Percentiles rank a stretch among this genome's conserved stretches.
Conservation (phyloP, 1,284 basidiomycete genomes). For the Fereydounia khargensis region DNA sequence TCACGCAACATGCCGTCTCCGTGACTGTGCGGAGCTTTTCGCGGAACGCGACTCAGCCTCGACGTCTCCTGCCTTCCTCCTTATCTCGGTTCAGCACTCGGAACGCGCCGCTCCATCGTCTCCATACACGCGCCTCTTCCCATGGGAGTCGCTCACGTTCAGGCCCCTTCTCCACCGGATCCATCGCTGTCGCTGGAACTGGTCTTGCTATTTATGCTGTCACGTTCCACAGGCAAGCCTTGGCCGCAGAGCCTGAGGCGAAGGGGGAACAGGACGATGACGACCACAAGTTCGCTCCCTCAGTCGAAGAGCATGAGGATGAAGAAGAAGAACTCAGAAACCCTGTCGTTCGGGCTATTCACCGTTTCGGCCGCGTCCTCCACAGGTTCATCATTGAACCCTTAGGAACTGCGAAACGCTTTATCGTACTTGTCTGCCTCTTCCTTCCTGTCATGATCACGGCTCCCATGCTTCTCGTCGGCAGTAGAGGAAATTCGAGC, state of each 20-base stretch:
- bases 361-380: conserved; percentile 22
- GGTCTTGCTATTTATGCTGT: neutral
- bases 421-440: conserved; percentile 76
- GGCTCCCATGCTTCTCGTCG: conserved; percentile 81
- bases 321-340: conserved; percentile 11
- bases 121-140: neutral
- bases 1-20: no score
- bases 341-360: conserved; percentile 12
- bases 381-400: conserved; percentile 73
- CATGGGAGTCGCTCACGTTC: neutral
- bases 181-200: neutral
- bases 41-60: no score
- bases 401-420: conserved; percentile 76
- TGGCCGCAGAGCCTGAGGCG: neutral
- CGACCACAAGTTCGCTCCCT: conserved; percentile 10
- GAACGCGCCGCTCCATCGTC: neutral
- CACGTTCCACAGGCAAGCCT: neutral
- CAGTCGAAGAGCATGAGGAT: conserved; percentile 25
- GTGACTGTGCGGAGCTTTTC: no score
- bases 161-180: neutral
- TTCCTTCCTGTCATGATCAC: conserved; percentile 85
- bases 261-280: neutral
- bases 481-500: conserved; percentile 42
- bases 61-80: no score
- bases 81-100: no score